Evolutionary conservation across 169 alveolate genomes (phyloP).

Genomic region (Theileria annulata): DNA sequence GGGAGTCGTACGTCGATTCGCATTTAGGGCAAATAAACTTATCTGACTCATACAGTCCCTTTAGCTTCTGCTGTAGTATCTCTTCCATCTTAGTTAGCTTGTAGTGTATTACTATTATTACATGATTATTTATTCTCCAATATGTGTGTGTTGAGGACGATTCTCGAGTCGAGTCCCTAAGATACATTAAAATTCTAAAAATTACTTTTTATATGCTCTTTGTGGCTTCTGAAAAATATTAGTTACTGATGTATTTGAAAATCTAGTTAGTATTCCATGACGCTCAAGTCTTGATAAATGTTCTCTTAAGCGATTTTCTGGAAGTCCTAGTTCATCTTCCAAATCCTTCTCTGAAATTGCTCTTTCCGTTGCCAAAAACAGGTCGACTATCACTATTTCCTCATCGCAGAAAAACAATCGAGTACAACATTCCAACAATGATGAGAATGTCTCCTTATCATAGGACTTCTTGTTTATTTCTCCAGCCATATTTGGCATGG

Average conservation of each 20-base stretch:
- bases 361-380: conserved; percentile 67
- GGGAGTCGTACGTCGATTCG: conserved; percentile 65
- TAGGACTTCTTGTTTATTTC: conserved; percentile 61
- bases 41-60: conserved; percentile 63
- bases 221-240: conserved; percentile 35
- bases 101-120: conserved; percentile 68
- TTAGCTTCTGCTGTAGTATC: conserved; percentile 55
- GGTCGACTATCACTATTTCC: conserved; percentile 71
- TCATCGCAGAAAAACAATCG: conserved; percentile 74
- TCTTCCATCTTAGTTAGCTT: conserved; percentile 70
- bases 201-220: conserved; percentile 39
- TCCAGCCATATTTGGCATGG: conserved; percentile 40
- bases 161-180: conserved; percentile 36
- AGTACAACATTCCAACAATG: conserved; percentile 65
- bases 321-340: conserved; percentile 63
- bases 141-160: conserved; percentile 42
- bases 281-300: conserved; percentile 58
- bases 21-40: conserved; percentile 67
- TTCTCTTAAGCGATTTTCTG: conserved; percentile 67
- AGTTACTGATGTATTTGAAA: conserved; percentile 22
- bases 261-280: conserved; percentile 54
- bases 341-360: conserved; percentile 71
- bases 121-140: conserved; percentile 69
- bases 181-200: conserved; percentile 9
- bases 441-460: conserved; percentile 65